A percentile compares a stretch with the other conserved stretches of the same genome.
Evolutionary conservation across 257 asterid genomes (phyloP).

Genomic region (Nicotiana otophora): DNA sequence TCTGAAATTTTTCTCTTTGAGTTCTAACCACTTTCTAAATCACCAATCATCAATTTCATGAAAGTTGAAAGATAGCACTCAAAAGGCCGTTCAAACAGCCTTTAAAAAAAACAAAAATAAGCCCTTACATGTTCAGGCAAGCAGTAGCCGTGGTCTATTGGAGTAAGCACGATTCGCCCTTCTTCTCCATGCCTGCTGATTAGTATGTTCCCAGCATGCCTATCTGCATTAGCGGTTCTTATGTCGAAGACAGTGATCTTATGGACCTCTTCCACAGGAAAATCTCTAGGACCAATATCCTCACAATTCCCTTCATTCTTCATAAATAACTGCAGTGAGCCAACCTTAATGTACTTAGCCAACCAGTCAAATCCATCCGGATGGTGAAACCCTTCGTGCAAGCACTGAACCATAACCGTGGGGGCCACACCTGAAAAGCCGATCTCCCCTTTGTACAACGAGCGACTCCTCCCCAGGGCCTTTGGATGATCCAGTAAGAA

Average conservation of each 20-base stretch:
- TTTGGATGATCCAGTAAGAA: conserved; percentile 58
- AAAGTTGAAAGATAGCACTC: too few species aligned
- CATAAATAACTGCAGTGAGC: conserved; percentile 65
- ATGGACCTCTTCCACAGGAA: conserved; percentile 68
- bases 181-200: conserved; percentile 25
- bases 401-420: conserved; percentile 51
- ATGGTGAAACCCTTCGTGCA: conserved; percentile 50
- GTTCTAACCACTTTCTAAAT: too few species aligned
- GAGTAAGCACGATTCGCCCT: conserved; percentile 38
- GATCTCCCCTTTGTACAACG: conserved; percentile 18
- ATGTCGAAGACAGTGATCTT: conserved; percentile 56
- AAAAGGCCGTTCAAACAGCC: neutral
- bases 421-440: conserved; percentile 70
- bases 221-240: conserved; percentile 64
- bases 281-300: conserved; percentile 60
- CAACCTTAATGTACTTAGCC: conserved; percentile 31
- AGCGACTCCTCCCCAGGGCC: conserved; percentile 26
- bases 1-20: neutral
- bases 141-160: conserved; percentile 85
- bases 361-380: conserved; percentile 39
- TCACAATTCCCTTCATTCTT: conserved; percentile 67
- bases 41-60: too few species aligned
- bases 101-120: neutral
- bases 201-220: conserved; percentile 62
- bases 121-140: conserved; percentile 61